A percentile compares a stretch with the other conserved stretches of the same genome.
These are phyloP conservation scores for Botryotinia calthae DNA, from an alignment of 2,329 filamentous ascomycete genomes.

Conservation along the genomic window DNA sequence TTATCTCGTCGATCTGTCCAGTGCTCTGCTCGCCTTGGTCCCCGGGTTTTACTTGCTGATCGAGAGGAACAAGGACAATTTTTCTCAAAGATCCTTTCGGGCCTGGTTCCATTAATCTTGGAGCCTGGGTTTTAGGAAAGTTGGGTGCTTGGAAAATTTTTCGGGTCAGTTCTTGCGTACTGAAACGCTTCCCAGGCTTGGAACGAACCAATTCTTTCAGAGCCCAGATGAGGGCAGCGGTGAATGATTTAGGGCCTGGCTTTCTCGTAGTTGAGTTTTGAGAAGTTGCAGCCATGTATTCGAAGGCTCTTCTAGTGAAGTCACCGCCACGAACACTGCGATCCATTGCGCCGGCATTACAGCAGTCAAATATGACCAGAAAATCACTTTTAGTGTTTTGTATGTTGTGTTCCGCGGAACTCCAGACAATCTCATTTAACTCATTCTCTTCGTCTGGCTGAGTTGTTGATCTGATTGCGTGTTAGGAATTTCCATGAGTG, in stretches of 20 bases:
- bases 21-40: not conserved
- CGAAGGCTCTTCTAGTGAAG: constrained; percentile 23
- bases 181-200: not conserved
- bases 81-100: not conserved
- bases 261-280: constrained; percentile 23
- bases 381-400: constrained; percentile 22
- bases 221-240: constrained; percentile 8
- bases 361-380: constrained; percentile 29
- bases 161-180: not conserved
- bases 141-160: constrained; percentile 21
- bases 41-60: not conserved
- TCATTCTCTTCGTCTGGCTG: not conserved
- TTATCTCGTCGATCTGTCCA: not conserved
- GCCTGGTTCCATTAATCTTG: not conserved
- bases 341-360: constrained; percentile 24
- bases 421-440: constrained; percentile 6
- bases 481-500: not conserved
- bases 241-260: constrained; percentile 14
- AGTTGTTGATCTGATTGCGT: not conserved
- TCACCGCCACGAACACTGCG: not conserved
- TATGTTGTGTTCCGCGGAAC: constrained; percentile 1
- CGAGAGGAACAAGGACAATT: constrained; percentile 12
- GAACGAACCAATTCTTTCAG: not conserved
- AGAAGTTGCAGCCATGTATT: constrained; percentile 25
- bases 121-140: constrained; percentile 22